Evolutionary conservation across 768 basidiomycete genomes (phyloP).

Genomic region (Solioccasus polychromus): DNA sequence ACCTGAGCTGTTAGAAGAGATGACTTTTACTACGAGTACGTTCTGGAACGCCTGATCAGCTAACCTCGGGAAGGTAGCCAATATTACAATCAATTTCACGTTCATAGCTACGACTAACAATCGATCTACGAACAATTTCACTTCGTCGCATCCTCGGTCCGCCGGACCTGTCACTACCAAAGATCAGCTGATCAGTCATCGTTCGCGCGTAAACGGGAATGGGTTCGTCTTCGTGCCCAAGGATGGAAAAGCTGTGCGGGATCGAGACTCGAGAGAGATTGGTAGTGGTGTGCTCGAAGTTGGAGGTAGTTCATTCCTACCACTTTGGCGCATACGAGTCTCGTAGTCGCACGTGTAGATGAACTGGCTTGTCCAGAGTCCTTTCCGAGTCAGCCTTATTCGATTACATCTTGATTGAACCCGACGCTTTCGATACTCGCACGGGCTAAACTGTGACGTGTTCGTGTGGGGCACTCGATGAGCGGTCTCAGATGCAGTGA

Average conservation of each 20-base stretch:
- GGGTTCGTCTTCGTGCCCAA: slow-evolving; percentile 45
- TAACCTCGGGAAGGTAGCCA: slow-evolving; percentile 18
- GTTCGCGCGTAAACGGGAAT: slow-evolving; percentile 56
- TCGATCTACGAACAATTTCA: no score
- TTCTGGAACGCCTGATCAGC: slow-evolving; percentile 16
- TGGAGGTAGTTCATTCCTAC: background rate
- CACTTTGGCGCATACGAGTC: no score
- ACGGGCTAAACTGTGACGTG: no score
- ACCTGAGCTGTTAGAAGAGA: slow-evolving; percentile 60
- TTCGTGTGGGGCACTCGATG: no score
- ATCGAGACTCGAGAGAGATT: slow-evolving; percentile 16
- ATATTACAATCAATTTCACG: slow-evolving; percentile 8
- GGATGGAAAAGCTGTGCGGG: slow-evolving; percentile 52
- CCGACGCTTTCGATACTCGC: no score
- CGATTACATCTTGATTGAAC: no score
- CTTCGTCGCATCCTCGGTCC: slow-evolving; percentile 24
- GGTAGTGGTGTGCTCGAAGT: background rate
- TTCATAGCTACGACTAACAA: no score
- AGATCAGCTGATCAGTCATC: slow-evolving; percentile 44
- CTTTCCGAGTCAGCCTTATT: no score
- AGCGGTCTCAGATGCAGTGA: no score
- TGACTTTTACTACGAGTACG: slow-evolving; percentile 51
- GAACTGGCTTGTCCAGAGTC: no score
- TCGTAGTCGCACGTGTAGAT: no score
- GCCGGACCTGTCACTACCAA: slow-evolving; percentile 49